phyloP scores from a whole-genome alignment of 2,329 filamentous ascomycete species.

The Beauveria australis region DNA sequence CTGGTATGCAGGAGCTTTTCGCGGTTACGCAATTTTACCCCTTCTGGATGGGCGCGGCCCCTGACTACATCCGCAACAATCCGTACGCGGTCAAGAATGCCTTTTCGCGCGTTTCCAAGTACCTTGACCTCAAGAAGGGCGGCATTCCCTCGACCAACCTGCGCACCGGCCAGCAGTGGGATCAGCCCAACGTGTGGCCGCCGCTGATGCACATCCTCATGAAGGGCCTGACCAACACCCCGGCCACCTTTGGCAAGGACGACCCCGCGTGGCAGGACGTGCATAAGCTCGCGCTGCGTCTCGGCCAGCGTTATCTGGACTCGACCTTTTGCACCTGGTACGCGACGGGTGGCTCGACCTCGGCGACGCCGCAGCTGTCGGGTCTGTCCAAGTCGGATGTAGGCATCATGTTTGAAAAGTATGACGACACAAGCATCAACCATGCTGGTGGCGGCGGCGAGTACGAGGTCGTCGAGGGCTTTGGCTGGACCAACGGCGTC shows the following conservation, averaged over 20 bases:
- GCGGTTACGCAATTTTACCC: conserved; percentile 55
- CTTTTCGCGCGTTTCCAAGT: conserved; percentile 43
- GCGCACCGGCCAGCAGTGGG: conserved; percentile 57
- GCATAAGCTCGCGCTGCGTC: conserved; percentile 45
- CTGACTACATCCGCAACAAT: conserved; percentile 46
- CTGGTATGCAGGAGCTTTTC: conserved; percentile 50
- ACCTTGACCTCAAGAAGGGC: conserved; percentile 44
- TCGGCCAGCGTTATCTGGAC: conserved; percentile 60
- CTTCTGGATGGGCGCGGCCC: conserved; percentile 61
- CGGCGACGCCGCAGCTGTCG: conserved; percentile 39
- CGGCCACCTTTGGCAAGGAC: conserved; percentile 43
- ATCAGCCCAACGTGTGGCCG: conserved; percentile 63
- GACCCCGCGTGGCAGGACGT: conserved; percentile 47
- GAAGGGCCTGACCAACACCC: conserved; percentile 51
- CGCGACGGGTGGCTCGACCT: conserved; percentile 55
- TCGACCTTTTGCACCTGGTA: conserved; percentile 64
- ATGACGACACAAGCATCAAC: conserved; percentile 51
- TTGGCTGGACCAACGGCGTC: conserved; percentile 64
- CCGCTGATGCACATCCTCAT: conserved; percentile 58
- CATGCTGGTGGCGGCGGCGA: conserved; percentile 57
- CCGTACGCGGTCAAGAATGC: conserved; percentile 47
- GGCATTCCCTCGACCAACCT: conserved; percentile 57
- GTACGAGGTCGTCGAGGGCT: conserved; percentile 62
- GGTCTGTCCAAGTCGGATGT: conserved; percentile 33
- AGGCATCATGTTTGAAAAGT: conserved; percentile 66